phyloP scores from a whole-genome alignment of 306 rosid genomes.

The Vigna angularis region DNA sequence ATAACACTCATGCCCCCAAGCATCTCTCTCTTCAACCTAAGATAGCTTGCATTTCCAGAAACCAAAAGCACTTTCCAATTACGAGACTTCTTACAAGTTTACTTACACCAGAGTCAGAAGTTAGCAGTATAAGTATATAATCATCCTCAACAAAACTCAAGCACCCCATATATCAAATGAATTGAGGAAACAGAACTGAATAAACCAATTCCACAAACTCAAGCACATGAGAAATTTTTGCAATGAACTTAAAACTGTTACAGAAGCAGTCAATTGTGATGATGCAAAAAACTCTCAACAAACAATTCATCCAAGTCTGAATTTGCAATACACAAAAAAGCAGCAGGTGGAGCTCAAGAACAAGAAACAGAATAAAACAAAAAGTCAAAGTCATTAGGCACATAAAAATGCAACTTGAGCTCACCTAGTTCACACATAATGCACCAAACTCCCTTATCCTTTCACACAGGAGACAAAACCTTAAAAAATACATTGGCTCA shows the following conservation, averaged over 20 bases:
- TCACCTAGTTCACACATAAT: conserved; percentile 39
- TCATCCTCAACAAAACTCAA: conserved; percentile 36
- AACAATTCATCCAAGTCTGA: conserved; percentile 21
- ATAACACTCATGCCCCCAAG: background rate
- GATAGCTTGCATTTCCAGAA: conserved; percentile 33
- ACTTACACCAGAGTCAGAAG: background rate
- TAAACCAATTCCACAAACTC: conserved; percentile 35
- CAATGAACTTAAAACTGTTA: conserved; percentile 24
- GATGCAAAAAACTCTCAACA: conserved; percentile 28
- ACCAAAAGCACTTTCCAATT: conserved; percentile 33
- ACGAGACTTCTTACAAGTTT: background rate
- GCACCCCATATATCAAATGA: background rate
- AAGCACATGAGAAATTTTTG: conserved; percentile 29
- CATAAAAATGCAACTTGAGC: conserved; percentile 33
- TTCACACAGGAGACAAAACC: conserved; percentile 12
- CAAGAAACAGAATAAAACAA: conserved; percentile 34
- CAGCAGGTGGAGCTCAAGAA: conserved; percentile 37
- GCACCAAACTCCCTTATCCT: conserved; percentile 41
- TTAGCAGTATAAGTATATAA: background rate
- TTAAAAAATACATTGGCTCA: conserved; percentile 11
- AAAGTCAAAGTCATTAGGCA: conserved; percentile 47
- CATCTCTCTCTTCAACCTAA: background rate
- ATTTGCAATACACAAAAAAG: conserved; percentile 42
- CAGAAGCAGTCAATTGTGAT: conserved; percentile 38
- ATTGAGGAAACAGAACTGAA: conserved; percentile 1